Percentiles rank a stretch among this genome's conserved stretches.
These are phyloP conservation scores for Cryphonectria naterciae DNA, from an alignment of 2,329 filamentous ascomycete species.

Conservation along the genomic window DNA sequence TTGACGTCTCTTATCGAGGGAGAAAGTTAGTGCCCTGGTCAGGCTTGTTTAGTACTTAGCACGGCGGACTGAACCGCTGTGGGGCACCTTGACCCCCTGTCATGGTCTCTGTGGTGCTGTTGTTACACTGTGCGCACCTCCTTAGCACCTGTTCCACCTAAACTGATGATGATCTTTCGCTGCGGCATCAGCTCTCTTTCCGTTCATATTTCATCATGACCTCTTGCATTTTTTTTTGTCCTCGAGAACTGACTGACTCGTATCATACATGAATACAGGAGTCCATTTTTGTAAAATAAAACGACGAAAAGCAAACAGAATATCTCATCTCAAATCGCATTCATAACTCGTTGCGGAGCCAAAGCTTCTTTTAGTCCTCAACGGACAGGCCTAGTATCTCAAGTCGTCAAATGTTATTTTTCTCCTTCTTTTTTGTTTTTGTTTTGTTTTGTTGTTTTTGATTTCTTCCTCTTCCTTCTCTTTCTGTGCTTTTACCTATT, in stretches of 20 bases:
- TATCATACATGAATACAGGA: neutral
- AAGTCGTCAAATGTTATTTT: neutral
- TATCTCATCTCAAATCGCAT: neutral
- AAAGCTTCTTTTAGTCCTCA: neutral
- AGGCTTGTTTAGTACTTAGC: neutral
- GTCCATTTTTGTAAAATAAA: neutral
- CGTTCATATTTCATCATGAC: neutral
- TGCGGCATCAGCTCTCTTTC: neutral
- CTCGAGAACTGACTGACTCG: neutral
- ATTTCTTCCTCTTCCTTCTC: neutral
- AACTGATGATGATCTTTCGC: neutral
- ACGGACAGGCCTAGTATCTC: neutral
- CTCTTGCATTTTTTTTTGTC: neutral
- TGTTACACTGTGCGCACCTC: neutral
- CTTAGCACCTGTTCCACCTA: neutral
- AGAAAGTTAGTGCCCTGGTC: neutral
- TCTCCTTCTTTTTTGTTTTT: too few relatives aligned
- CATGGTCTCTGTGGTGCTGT: neutral
- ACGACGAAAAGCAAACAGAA: neutral
- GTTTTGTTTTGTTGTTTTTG: too few relatives aligned
- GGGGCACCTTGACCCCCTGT: neutral
- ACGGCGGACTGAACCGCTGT: neutral
- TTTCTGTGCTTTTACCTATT: neutral
- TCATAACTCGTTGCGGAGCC: neutral
- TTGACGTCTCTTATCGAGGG: slow-evolving; percentile 14